phyloP scores from a whole-genome alignment of 768 basidiomycete species.

The Coprinellus aureogranulatus region DNA sequence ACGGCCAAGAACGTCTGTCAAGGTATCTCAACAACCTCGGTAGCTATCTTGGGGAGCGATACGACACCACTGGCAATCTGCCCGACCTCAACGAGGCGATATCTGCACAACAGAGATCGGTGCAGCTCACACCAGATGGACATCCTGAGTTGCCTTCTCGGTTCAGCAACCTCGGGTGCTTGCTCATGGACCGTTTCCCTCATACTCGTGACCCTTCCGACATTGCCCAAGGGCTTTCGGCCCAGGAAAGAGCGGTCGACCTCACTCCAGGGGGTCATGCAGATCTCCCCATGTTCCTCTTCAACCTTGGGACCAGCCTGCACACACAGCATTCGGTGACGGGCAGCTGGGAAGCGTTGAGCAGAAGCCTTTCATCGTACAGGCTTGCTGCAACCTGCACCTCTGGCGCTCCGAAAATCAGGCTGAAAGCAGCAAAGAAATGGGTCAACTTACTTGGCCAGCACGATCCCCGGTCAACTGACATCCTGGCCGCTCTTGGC shows the following conservation, averaged over 20 bases:
- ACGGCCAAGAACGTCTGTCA: neutral
- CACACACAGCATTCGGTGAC: too few species aligned
- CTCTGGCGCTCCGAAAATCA: neutral
- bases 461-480: neutral
- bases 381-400: neutral
- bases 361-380: too few species aligned
- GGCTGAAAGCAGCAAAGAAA: neutral
- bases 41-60: neutral
- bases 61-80: neutral
- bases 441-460: neutral
- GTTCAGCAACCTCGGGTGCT: neutral
- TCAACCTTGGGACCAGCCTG: neutral
- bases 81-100: constrained; percentile 7
- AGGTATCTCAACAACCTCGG: neutral
- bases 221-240: neutral
- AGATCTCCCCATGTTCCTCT: neutral
- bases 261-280: neutral
- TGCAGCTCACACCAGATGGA: neutral
- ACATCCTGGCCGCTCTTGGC: neutral
- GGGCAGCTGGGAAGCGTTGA: too few species aligned
- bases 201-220: neutral
- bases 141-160: neutral
- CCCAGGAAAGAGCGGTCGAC: neutral
- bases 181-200: neutral
- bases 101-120: neutral